phyloP scores from a whole-genome alignment of 2,329 filamentous ascomycete genomes.

The Mycosphaerella sp. region DNA sequence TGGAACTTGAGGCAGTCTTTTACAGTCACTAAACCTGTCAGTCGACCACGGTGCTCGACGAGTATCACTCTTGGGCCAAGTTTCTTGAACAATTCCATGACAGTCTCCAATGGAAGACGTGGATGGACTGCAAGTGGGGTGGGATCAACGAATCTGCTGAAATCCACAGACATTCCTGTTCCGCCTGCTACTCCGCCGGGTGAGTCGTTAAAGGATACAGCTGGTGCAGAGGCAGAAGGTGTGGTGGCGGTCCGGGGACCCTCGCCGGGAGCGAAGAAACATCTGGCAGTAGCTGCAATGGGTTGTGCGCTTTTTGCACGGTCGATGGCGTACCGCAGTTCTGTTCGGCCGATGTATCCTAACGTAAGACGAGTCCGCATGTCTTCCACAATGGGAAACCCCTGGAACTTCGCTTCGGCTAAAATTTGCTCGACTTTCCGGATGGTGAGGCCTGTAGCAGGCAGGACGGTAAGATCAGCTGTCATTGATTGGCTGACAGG shows the following conservation, averaged over 20 bases:
- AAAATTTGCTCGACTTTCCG: slow-evolving; percentile 72
- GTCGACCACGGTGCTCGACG: slow-evolving; percentile 78
- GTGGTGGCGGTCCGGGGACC: slow-evolving; percentile 26
- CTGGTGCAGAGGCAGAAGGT: slow-evolving; percentile 32
- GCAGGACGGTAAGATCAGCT: slow-evolving; percentile 64
- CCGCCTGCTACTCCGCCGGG: slow-evolving; percentile 44
- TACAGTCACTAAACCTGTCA: slow-evolving; percentile 83
- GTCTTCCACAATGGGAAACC: slow-evolving; percentile 86
- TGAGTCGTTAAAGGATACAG: slow-evolving; percentile 54
- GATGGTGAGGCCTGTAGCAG: slow-evolving; percentile 66
- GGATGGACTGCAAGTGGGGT: slow-evolving; percentile 90
- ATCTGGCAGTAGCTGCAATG: slow-evolving; percentile 63
- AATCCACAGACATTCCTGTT: slow-evolving; percentile 59
- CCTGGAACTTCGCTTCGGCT: slow-evolving; percentile 74
- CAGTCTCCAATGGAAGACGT: slow-evolving; percentile 83
- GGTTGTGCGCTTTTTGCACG: slow-evolving; percentile 64
- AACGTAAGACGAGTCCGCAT: slow-evolving; percentile 63
- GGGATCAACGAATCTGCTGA: slow-evolving; percentile 79
- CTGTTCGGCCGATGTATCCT: slow-evolving; percentile 88
- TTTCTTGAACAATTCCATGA: slow-evolving; percentile 98
- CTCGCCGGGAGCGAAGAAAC: slow-evolving; percentile 57
- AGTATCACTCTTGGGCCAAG: slow-evolving; percentile 91
- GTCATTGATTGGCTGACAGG: slow-evolving; percentile 83
- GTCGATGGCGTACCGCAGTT: slow-evolving; percentile 84
- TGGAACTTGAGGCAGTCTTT: slow-evolving; percentile 98